Base-by-base conservation (phyloP, 305 asterid genomes). In the Solanum hybrid region DNA sequence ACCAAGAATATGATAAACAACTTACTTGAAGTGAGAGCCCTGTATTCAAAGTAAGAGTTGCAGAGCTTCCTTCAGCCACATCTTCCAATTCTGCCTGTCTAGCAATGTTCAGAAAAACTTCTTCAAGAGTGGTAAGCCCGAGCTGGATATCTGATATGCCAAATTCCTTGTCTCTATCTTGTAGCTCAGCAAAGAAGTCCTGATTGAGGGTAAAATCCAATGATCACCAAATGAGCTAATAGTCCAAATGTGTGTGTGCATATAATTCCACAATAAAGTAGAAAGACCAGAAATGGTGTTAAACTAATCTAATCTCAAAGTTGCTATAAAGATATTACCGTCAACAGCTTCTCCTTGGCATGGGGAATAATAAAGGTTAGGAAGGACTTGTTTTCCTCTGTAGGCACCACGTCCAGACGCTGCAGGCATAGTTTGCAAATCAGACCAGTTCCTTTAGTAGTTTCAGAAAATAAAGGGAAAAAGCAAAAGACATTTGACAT, bases 61-160 rank as follows among this genome's bases (percentile, higher is more conserved):
- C 96, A 65, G 92, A 91, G 91, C 91, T 90, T 91, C 94, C 96
- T 89, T 93, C 96, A 12, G 93, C 93, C 88, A 95, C 95, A 31
- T 82, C 91, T 94, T 97, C 98, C 72, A 95, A 81, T 91, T 95
- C 99, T 80, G 99, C 98, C 92, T 94, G 93, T 89, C 93, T 94
- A 57, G 96, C 96, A 57, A 97, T 94, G 68, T 95, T 97, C 32
- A 96, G 93, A 90, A 97, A 97, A 33, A 97, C 99, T 94, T 96
- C 99, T 96, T 97, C 99, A 7, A 97, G 96, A 14, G 99, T 96
- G 20, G 99, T 95, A 73, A 97, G 97, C 61, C 99, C 98, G 34
- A 96, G 95, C 90, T 97, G 99, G 94, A 97, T 93, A 89, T 95
- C 98, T 38, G 96, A 57, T 92, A 97, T 96, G 27, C 96, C 94